These are phyloP conservation scores for Citrullus mucosospermus DNA, from an alignment of 306 rosid genomes.

Conservation along the genomic window DNA sequence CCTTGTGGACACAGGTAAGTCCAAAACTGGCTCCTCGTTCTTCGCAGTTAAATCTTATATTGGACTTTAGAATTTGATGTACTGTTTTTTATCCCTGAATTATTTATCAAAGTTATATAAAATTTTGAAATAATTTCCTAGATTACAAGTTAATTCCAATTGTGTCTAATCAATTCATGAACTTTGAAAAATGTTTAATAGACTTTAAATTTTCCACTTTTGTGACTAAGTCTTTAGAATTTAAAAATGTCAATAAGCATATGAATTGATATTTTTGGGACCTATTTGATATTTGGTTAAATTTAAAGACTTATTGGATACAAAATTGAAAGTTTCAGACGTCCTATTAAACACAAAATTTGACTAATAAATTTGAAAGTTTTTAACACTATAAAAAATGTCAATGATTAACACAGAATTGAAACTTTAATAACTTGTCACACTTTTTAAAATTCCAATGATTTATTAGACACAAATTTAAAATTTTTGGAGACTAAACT, in stretches of 20 bases:
- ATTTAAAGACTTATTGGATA: no score
- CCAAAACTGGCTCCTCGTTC: neutral
- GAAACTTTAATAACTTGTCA: neutral
- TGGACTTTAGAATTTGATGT: neutral
- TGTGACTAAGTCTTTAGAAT: no score
- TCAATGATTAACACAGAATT: neutral
- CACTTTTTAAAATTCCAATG: neutral
- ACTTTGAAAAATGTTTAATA: no score
- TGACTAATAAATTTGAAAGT: no score
- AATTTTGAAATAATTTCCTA: no score
- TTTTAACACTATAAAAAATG: no score
- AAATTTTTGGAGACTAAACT: neutral
- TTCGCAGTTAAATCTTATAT: neutral
- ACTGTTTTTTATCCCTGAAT: neutral
- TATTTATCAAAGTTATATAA: neutral
- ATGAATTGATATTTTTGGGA: neutral
- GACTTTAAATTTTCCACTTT: no score
- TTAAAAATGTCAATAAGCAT: neutral
- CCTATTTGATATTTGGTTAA: no score
- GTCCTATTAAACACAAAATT: no score
- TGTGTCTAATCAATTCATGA: no score
- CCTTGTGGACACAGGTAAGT: slow-evolving; percentile 94
- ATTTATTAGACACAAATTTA: neutral
- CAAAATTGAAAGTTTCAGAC: no score
- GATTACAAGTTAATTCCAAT: no score